These are phyloP conservation scores for Globisporangium sylvaticum DNA, from an alignment of 352 stramenopile species.

Conservation along the genomic window DNA sequence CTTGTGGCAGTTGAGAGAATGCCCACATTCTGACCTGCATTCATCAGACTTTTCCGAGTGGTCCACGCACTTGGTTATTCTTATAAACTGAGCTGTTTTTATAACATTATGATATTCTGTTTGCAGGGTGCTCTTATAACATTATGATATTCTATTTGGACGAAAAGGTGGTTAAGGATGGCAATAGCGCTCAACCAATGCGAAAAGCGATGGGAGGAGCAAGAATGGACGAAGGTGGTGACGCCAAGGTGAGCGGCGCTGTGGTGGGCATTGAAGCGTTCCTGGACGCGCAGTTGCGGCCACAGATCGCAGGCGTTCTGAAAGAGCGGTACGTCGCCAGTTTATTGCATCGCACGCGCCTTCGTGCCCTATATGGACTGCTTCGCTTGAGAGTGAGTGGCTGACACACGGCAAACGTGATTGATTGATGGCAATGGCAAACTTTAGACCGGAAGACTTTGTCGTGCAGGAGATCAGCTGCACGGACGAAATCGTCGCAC, in stretches of 20 bases:
- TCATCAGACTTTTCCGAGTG: too few relatives aligned
- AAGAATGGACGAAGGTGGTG: not conserved
- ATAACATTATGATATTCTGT: too few relatives aligned
- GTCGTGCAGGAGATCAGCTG: conserved; percentile 63
- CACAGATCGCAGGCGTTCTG: conserved; percentile 27
- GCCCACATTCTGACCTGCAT: too few relatives aligned
- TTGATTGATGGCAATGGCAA: conserved; percentile 2
- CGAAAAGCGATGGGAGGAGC: not conserved
- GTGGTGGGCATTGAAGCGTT: conserved; percentile 52
- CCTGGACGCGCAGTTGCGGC: conserved; percentile 16
- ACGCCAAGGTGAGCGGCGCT: conserved; percentile 1
- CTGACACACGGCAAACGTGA: not conserved
- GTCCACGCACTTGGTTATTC: too few relatives aligned
- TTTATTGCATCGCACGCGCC: not conserved
- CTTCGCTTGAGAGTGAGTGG: not conserved
- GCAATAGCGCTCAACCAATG: too few relatives aligned
- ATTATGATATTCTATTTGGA: too few relatives aligned
- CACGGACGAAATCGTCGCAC: conserved; percentile 31
- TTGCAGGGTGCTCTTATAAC: too few relatives aligned
- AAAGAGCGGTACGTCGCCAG: conserved; percentile 40
- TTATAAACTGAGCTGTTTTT: too few relatives aligned
- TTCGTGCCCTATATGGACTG: too few relatives aligned
- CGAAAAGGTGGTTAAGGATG: too few relatives aligned
- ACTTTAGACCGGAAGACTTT: conserved; percentile 52
- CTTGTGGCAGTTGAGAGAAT: not conserved